phyloP scores from a whole-genome alignment of 805 yeast genomes.

The Suhomyces emberorum region DNA sequence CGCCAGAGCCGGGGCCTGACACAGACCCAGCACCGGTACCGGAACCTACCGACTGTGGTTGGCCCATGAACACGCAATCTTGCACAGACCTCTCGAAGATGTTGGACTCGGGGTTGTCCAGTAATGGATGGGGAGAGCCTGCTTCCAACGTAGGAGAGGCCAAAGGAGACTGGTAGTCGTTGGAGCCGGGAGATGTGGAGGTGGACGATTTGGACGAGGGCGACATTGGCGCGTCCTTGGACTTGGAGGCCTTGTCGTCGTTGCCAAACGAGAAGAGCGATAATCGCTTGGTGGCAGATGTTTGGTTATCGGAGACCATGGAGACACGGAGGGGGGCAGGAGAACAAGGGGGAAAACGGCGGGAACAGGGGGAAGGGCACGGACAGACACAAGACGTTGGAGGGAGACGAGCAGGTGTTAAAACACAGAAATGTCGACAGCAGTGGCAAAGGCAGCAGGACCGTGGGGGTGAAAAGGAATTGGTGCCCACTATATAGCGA shows the following conservation, averaged over 20 bases:
- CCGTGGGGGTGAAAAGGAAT: neutral
- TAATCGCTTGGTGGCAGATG: conserved; percentile 17
- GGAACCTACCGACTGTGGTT: conserved; percentile 5
- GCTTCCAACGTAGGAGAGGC: conserved; percentile 5
- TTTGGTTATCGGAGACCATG: conserved; percentile 1
- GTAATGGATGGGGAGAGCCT: conserved; percentile 12
- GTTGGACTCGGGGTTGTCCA: conserved; percentile 20
- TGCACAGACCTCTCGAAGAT: conserved; percentile 45
- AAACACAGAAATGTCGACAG: neutral
- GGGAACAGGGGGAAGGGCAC: too few relatives aligned
- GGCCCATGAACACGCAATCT: conserved; percentile 20
- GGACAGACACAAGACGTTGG: neutral
- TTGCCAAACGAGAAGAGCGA: conserved; percentile 23
- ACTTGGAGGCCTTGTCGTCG: conserved; percentile 2
- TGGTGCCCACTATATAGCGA: conserved; percentile 1
- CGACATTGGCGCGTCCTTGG: conserved; percentile 1
- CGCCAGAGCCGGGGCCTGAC: conserved; percentile 7
- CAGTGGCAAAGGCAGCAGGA: neutral
- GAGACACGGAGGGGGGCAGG: neutral
- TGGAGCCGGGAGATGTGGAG: conserved; percentile 1
- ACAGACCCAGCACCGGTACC: too few relatives aligned
- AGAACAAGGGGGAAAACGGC: neutral
- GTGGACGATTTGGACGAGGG: neutral
- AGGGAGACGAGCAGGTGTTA: neutral
- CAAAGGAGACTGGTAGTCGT: conserved; percentile 2